phyloP scores from a whole-genome alignment of 441 rosid species.

The Aquilaria agallochum region DNA sequence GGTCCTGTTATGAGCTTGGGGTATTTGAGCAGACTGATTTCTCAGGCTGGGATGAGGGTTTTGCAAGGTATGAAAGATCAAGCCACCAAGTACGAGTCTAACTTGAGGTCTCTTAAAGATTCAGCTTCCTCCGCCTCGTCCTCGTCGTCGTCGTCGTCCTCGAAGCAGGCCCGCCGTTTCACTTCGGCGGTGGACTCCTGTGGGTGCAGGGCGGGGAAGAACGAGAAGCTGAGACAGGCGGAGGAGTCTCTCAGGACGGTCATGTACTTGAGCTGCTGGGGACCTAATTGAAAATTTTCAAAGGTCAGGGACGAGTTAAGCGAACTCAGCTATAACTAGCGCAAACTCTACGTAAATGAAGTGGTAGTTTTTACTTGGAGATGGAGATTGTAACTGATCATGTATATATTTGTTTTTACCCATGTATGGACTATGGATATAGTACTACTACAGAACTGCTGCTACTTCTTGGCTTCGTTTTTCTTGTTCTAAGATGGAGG shows the following conservation, averaged over 20 bases:
- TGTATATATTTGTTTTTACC: too few relatives aligned
- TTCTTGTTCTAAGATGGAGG: too few relatives aligned
- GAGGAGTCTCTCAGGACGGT: conserved; percentile 76
- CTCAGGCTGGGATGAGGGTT: conserved; percentile 33
- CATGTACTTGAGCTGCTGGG: conserved; percentile 89
- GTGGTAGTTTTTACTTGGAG: too few relatives aligned
- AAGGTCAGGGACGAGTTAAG: too few relatives aligned
- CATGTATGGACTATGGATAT: too few relatives aligned
- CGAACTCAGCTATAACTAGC: too few relatives aligned
- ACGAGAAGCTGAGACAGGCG: conserved; percentile 41
- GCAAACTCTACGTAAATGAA: too few relatives aligned
- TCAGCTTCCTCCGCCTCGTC: conserved; percentile 34
- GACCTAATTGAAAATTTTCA: conserved; percentile 27
- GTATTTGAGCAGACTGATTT: conserved; percentile 27
- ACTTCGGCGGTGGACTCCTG: conserved; percentile 37
- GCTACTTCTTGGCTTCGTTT: too few relatives aligned
- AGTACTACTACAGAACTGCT: too few relatives aligned
- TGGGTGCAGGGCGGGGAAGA: conserved; percentile 24
- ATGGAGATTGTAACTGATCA: too few relatives aligned
- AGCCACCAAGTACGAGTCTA: conserved; percentile 36
- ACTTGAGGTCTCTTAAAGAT: conserved; percentile 37
- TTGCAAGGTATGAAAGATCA: conserved; percentile 51
- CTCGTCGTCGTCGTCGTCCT: conserved; percentile 21
- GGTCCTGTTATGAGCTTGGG: conserved; percentile 22
- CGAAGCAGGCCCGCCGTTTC: conserved; percentile 43